phyloP scores from a whole-genome alignment of 2,329 filamentous ascomycete genomes.

The Penicillium rolfsii region DNA sequence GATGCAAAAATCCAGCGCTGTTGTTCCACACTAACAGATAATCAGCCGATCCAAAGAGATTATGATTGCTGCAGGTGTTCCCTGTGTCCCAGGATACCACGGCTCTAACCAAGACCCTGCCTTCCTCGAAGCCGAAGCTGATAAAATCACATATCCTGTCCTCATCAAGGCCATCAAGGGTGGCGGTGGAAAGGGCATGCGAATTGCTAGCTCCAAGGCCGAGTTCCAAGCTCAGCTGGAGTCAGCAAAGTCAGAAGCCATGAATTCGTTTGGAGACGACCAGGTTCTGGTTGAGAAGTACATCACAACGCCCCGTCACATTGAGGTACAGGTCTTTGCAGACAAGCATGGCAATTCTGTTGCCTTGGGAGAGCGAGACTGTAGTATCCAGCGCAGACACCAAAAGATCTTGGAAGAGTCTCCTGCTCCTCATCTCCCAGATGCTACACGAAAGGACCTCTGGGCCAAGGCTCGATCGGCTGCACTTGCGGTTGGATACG shows the following conservation, averaged over 20 bases:
- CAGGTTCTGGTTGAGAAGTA: conserved; percentile 71
- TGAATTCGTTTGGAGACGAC: conserved; percentile 67
- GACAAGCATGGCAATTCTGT: conserved; percentile 68
- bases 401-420: conserved; percentile 70
- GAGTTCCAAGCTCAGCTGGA: conserved; percentile 64
- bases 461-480: conserved; percentile 68
- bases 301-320: conserved; percentile 67
- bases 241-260: conserved; percentile 67
- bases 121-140: conserved; percentile 69
- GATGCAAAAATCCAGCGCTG: too few relatives aligned
- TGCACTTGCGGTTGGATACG: conserved; percentile 65
- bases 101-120: conserved; percentile 74
- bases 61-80: conserved; percentile 92
- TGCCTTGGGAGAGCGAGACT: conserved; percentile 66
- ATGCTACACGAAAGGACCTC: conserved; percentile 63
- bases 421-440: conserved; percentile 64
- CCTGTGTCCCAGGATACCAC: conserved; percentile 95
- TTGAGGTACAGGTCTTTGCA: conserved; percentile 69
- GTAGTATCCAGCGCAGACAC: conserved; percentile 67
- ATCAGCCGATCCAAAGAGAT: conserved; percentile 82
- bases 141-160: conserved; percentile 68
- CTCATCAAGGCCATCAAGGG: conserved; percentile 69
- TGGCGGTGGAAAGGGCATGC: conserved; percentile 70
- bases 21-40: neutral
- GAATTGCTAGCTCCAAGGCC: conserved; percentile 60